These are phyloP conservation scores for Terfezia claveryi DNA, from an alignment of 495 filamentous ascomycete species.

Conservation along the genomic window DNA sequence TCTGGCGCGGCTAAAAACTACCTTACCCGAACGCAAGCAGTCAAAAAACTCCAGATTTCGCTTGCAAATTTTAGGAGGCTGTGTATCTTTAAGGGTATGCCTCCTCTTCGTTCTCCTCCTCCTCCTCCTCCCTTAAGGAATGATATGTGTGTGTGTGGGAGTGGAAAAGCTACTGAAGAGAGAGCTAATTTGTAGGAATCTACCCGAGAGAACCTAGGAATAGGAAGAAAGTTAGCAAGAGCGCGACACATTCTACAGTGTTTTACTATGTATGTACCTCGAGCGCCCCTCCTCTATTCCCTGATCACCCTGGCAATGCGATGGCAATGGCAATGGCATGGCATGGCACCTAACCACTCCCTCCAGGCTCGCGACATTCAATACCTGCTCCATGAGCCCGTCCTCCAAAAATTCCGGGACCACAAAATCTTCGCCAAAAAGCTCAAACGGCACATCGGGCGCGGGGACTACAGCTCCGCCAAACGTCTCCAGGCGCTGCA, in stretches of 20 bases:
- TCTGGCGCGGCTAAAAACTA: conserved; percentile 94
- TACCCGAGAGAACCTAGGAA: conserved; percentile 90
- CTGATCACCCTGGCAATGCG: conserved; percentile 45
- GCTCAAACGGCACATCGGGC: conserved; percentile 71
- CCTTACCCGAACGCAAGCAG: conserved; percentile 86
- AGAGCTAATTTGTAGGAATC: conserved; percentile 34
- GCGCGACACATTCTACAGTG: conserved; percentile 68
- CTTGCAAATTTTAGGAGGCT: conserved; percentile 90
- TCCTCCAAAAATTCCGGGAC: conserved; percentile 88
- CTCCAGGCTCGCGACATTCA: conserved; percentile 71
- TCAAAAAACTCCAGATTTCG: conserved; percentile 91
- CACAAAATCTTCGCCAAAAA: conserved; percentile 94
- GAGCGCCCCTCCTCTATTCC: conserved; percentile 20
- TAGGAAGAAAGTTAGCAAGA: conserved; percentile 90
- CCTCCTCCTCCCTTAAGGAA: neutral
- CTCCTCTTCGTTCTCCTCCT: neutral
- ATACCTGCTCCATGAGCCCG: conserved; percentile 87
- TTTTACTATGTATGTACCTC: conserved; percentile 98
- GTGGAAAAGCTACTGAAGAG: neutral
- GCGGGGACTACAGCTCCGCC: conserved; percentile 76
- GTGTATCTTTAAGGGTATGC: conserved; percentile 85
- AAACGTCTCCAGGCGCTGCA: conserved; percentile 38
- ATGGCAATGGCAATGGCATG: no score
- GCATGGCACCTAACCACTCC: conserved; percentile 64
- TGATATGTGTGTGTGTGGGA: neutral